Conservation (phyloP, 768 basidiomycete genomes). For the Leccinum pellstonianum region DNA sequence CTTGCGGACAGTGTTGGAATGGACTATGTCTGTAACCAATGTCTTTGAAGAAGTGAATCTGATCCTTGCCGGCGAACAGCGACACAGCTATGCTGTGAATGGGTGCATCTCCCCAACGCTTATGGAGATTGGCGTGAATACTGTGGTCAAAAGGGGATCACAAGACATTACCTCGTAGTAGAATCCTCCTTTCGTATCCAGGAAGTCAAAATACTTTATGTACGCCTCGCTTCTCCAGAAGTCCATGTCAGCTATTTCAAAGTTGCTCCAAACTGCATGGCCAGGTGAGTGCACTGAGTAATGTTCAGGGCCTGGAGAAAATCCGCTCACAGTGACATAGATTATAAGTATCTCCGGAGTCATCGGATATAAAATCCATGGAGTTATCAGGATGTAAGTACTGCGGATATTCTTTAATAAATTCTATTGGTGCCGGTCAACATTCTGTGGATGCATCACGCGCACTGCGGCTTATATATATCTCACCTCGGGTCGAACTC, state of each 20-base stretch:
- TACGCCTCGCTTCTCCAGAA: constrained; percentile 86
- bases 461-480: constrained; percentile 25
- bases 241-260: constrained; percentile 84
- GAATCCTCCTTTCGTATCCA: constrained; percentile 81
- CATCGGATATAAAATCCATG: constrained; percentile 62
- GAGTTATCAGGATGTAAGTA: constrained; percentile 57
- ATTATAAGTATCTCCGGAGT: constrained; percentile 65
- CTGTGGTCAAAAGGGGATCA: background rate
- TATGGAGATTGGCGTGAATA: constrained; percentile 4
- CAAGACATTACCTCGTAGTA: constrained; percentile 69
- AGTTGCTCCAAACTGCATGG: constrained; percentile 82
- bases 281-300: constrained; percentile 1
- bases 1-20: constrained; percentile 89
- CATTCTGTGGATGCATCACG: constrained; percentile 16
- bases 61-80: constrained; percentile 82
- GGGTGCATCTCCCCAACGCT: constrained; percentile 94
- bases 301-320: background rate
- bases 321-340: constrained; percentile 55
- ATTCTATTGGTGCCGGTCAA: constrained; percentile 48
- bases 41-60: constrained; percentile 94
- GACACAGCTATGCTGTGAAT: constrained; percentile 90
- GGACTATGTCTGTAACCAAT: constrained; percentile 93
- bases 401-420: constrained; percentile 52
- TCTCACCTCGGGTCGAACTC: constrained; percentile 51
- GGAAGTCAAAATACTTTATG: constrained; percentile 75